A percentile compares a stretch with the other conserved stretches of the same genome.
Conservation (phyloP, 345 rosid genomes). For the Microthlaspi erraticum region DNA sequence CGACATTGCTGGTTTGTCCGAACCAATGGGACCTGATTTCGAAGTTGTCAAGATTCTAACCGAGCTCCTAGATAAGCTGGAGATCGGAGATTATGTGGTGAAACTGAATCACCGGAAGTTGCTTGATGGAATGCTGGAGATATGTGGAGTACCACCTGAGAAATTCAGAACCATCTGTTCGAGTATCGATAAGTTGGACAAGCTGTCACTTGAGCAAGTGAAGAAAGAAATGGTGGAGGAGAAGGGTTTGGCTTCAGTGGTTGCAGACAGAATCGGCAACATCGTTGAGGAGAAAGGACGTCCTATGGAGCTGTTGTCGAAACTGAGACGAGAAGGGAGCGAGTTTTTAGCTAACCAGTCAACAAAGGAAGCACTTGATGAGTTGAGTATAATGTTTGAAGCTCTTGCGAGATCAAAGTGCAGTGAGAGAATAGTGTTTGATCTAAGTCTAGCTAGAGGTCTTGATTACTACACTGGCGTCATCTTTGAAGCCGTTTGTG, state of each 20-base stretch:
- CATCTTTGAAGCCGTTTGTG: constrained; percentile 88
- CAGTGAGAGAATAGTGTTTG: constrained; percentile 79
- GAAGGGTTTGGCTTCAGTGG: constrained; percentile 73
- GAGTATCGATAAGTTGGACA: constrained; percentile 92
- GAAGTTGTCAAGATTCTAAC: constrained; percentile 77
- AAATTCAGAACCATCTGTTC: constrained; percentile 94
- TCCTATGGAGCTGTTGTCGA: constrained; percentile 65
- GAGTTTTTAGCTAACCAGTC: constrained; percentile 62
- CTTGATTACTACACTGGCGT: constrained; percentile 98
- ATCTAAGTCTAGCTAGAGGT: constrained; percentile 97
- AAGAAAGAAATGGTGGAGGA: constrained; percentile 96
- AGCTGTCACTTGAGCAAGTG: constrained; percentile 84
- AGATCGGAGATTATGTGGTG: constrained; percentile 93
- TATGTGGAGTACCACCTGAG: constrained; percentile 91
- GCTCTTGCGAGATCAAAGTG: constrained; percentile 83
- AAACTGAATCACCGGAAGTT: constrained; percentile 90
- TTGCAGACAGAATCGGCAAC: constrained; percentile 76
- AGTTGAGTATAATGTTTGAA: constrained; percentile 77
- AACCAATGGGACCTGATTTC: constrained; percentile 93
- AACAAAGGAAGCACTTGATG: constrained; percentile 72
- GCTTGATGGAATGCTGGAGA: constrained; percentile 94
- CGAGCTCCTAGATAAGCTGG: constrained; percentile 77
- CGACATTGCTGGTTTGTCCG: constrained; percentile 88
- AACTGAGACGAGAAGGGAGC: constrained; percentile 65
- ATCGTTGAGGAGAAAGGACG: constrained; percentile 81